Percentiles rank a stretch among this genome's conserved stretches.
Conservation (phyloP, 495 filamentous ascomycete genomes). For the Annulohypoxylon maeteangense region DNA sequence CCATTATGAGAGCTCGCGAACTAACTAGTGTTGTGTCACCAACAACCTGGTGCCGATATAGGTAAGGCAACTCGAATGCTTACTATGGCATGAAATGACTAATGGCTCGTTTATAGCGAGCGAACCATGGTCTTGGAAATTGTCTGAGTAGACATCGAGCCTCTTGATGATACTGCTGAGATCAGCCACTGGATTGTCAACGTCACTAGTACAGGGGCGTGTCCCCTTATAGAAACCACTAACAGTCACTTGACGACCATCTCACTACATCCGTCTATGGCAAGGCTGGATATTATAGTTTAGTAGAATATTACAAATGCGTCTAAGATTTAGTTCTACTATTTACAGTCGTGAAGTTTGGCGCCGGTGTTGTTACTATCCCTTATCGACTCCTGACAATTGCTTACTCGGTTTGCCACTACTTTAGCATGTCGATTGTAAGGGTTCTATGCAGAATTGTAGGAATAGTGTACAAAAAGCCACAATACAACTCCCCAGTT, state of each 20-base stretch:
- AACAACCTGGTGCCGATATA: not conserved
- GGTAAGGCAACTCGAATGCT: slow-evolving; percentile 4
- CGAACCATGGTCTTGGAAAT: not conserved
- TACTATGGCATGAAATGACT: slow-evolving; percentile 20
- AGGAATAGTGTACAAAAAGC: not conserved
- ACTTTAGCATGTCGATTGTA: not conserved
- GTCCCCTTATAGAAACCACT: not conserved
- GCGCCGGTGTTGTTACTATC: not conserved
- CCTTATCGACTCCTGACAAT: not conserved
- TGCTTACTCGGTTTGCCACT: not conserved
- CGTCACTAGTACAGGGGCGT: not conserved
- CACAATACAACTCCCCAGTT: not conserved
- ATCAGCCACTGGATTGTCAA: slow-evolving; percentile 21
- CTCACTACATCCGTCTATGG: not conserved
- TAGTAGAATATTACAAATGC: not conserved
- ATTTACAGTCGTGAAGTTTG: slow-evolving; percentile 4
- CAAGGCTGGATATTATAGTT: not conserved
- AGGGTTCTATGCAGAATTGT: not conserved
- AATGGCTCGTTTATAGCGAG: not conserved
- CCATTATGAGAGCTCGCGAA: slow-evolving; percentile 5
- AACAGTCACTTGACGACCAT: not conserved
- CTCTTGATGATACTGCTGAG: slow-evolving; percentile 14
- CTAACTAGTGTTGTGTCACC: slow-evolving; percentile 31
- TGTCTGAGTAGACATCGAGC: not conserved
- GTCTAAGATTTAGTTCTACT: not conserved